These are phyloP conservation scores for Colletotrichum musicola DNA, from an alignment of 2,329 filamentous ascomycete genomes.

Conservation along the genomic window DNA sequence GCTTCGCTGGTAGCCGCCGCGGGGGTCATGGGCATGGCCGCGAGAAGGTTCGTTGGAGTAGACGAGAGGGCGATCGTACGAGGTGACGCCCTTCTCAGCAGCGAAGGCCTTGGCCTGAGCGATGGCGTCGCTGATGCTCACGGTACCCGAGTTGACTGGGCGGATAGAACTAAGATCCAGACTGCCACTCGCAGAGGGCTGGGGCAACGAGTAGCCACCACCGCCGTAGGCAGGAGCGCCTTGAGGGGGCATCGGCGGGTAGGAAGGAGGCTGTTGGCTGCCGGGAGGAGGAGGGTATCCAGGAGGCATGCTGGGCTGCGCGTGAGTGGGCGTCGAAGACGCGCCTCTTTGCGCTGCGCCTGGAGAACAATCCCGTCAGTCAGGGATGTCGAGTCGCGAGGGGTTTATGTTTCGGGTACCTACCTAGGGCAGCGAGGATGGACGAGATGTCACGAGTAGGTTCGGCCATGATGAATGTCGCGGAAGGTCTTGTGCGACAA, in stretches of 20 bases:
- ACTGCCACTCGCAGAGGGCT: conserved; percentile 79
- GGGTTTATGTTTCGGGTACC: conserved; percentile 42
- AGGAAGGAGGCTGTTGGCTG: conserved; percentile 49
- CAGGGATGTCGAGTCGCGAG: conserved; percentile 32
- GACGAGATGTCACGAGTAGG: conserved; percentile 58
- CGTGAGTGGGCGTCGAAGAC: conserved; percentile 57
- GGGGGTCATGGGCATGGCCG: conserved; percentile 51
- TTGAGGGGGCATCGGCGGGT: conserved; percentile 52
- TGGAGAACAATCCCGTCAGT: conserved; percentile 36
- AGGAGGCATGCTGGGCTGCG: conserved; percentile 52
- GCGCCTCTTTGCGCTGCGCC: conserved; percentile 60
- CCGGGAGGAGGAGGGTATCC: conserved; percentile 55
- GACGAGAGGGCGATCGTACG: conserved; percentile 69
- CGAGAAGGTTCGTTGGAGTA: conserved; percentile 54
- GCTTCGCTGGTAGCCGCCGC: conserved; percentile 67
- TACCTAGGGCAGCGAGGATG: conserved; percentile 64
- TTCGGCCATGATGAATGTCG: conserved; percentile 51
- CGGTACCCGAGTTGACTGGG: conserved; percentile 82
- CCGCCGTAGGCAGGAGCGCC: conserved; percentile 53
- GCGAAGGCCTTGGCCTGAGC: conserved; percentile 87
- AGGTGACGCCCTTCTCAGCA: conserved; percentile 79
- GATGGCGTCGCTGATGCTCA: conserved; percentile 86
- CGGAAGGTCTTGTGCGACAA: conserved; percentile 1
- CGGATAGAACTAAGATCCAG: conserved; percentile 85
- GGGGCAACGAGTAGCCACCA: conserved; percentile 65